A percentile compares a stretch with the other conserved stretches of the same genome.
Evolutionary conservation across 78 protist species (phyloP).

Genomic region (Chrysochromulina parva): DNA sequence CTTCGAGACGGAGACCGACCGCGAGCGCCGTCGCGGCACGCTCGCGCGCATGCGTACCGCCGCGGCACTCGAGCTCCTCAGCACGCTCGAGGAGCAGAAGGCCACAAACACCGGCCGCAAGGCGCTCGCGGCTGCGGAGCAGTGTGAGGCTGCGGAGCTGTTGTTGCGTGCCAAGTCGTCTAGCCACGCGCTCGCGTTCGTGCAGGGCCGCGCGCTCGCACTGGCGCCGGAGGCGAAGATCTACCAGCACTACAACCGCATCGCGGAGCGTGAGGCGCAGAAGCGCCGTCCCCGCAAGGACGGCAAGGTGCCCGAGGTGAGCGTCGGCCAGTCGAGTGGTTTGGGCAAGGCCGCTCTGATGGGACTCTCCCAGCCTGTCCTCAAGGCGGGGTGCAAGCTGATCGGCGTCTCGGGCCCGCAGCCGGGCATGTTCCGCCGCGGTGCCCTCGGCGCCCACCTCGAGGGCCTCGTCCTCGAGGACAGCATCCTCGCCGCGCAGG

Average conservation of each 20-base stretch:
- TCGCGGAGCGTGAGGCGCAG: no score
- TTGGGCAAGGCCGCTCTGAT: not conserved
- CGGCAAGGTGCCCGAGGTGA: not conserved
- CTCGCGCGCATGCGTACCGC: not conserved
- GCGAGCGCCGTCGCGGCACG: not conserved
- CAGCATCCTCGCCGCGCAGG: not conserved
- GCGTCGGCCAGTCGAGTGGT: no score
- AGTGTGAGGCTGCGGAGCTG: not conserved
- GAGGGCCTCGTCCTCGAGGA: not conserved
- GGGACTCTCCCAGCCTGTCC: not conserved
- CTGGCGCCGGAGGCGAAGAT: not conserved
- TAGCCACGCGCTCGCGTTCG: not conserved
- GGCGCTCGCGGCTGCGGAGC: not conserved
- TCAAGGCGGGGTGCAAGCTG: not conserved
- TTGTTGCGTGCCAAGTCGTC: not conserved
- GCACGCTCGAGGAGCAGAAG: not conserved
- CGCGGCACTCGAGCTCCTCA: not conserved
- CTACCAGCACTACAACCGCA: no score
- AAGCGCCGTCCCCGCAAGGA: not conserved
- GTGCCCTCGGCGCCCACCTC: not conserved
- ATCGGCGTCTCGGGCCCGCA: not conserved
- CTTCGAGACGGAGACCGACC: not conserved
- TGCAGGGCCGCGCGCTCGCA: not conserved
- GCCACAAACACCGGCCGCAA: not conserved
- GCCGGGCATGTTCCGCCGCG: not conserved